Evolutionary conservation across 2,329 filamentous ascomycete species (phyloP), one percentile per base, ranked within the genome.

Genomic region (Rhytidhysteron rufulum): DNA sequence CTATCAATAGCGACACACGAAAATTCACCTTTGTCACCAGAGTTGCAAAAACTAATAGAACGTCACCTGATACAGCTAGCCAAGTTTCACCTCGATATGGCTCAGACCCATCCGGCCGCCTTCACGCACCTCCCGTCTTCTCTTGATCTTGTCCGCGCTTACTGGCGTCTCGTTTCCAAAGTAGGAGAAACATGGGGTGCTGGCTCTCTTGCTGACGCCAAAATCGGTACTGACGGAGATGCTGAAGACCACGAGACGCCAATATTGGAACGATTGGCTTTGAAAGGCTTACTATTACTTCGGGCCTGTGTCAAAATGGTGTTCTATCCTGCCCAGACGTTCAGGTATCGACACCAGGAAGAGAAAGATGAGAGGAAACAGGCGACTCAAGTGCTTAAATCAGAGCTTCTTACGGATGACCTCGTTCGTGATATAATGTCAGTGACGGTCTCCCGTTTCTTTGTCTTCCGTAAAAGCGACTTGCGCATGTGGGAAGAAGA

Each of bases 401-500:
- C 73, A 1, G 75, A 88, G 17, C 73, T 98, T 0, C 77, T 98
- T 32, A 86, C 83, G 4, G 75, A 86, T 25, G 78, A 85, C 1
- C 79, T 96, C 42, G 82, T 95, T 3, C 73, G 85, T 13, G 81
- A 90, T 49, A 84, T 95, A 51, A 88, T 93, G 60, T 88, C 93
- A 49, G 74, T 84, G 10, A 81, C 95, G 41, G 86, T 98, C 37
- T 88, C 86, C 1, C 83, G 85, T 53, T 88, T 95, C 51, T 93
- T 98, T 60, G 78, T 93, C 27, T 93, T 97, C 63, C 81, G 88
- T 24, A 79, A 85, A 43, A 81, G 82, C 37, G 93, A 98, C 63
- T 77, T 97, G 1, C 82, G 88, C 46, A 85, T 88, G 42, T 98
- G 93, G 93, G 85, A 94, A 59, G 85, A 94, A 57, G 89, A 95